Evolutionary conservation across 2,329 filamentous ascomycete species (phyloP).

Genomic region (Helotiales sp.): DNA sequence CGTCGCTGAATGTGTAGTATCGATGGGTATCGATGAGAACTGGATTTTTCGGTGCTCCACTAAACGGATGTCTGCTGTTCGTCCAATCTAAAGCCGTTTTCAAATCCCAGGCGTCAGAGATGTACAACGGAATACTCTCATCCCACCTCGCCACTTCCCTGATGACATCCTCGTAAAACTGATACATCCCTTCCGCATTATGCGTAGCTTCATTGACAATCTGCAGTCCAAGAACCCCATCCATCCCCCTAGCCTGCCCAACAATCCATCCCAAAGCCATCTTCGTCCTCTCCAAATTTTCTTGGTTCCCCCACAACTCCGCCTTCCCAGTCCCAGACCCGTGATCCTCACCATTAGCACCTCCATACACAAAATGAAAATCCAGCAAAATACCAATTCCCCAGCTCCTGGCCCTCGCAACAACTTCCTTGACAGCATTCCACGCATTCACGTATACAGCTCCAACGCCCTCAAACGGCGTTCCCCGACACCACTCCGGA

Average conservation of each 20-base stretch:
- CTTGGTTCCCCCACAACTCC: conserved; percentile 54
- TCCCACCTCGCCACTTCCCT: conserved; percentile 53
- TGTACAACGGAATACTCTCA: conserved; percentile 56
- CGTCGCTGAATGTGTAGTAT: conserved; percentile 62
- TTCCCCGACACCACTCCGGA: conserved; percentile 53
- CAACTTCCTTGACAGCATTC: conserved; percentile 53
- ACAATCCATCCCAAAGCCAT: conserved; percentile 56
- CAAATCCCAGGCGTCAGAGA: conserved; percentile 64
- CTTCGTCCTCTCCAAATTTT: conserved; percentile 52
- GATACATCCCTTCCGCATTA: conserved; percentile 57
- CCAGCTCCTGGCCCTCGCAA: conserved; percentile 49
- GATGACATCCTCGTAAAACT: conserved; percentile 60
- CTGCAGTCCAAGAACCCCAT: conserved; percentile 59
- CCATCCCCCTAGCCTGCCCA: conserved; percentile 46
- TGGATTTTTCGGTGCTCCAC: conserved; percentile 45
- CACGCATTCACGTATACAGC: conserved; percentile 59
- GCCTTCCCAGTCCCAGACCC: conserved; percentile 57
- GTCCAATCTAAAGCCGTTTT: conserved; percentile 51
- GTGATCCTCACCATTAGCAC: conserved; percentile 60
- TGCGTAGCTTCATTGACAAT: conserved; percentile 60
- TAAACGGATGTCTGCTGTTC: conserved; percentile 46
- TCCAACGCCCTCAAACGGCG: conserved; percentile 54
- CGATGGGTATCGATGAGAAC: conserved; percentile 63
- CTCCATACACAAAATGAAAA: conserved; percentile 62
- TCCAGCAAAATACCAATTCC: conserved; percentile 64